Conservation (phyloP, 352 stramenopile genomes). For the Blastocystis sp. region DNA sequence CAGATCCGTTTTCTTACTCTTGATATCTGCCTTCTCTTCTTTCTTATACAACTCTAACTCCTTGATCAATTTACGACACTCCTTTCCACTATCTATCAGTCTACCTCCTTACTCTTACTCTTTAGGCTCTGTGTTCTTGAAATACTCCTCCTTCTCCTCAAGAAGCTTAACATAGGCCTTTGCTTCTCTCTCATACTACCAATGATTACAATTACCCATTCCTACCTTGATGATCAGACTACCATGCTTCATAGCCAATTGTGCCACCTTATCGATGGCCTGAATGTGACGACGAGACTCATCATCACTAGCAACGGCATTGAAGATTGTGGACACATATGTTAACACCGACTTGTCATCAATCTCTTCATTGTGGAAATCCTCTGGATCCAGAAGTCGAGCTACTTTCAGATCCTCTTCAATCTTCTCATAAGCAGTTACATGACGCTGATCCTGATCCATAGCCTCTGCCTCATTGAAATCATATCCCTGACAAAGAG, state of each 20-base stretch:
- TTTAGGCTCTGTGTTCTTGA: conserved; percentile 35
- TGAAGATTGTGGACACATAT: conserved; percentile 60
- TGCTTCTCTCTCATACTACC: conserved; percentile 33
- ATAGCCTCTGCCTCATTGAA: not conserved
- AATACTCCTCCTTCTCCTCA: conserved; percentile 41
- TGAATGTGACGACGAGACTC: conserved; percentile 43
- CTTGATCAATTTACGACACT: conserved; percentile 45
- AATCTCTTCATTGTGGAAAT: conserved; percentile 60
- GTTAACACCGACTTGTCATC: conserved; percentile 61
- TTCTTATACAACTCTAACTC: conserved; percentile 46
- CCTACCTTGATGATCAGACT: conserved; percentile 31
- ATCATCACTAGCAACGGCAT: conserved; percentile 36
- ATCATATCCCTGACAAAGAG: conserved; percentile 15
- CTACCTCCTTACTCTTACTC: not conserved
- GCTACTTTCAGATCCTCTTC: conserved; percentile 32
- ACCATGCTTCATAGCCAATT: conserved; percentile 35
- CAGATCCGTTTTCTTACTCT: conserved; percentile 24
- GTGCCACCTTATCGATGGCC: conserved; percentile 48
- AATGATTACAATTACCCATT: not conserved
- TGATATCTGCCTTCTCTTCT: conserved; percentile 42
- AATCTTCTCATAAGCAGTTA: conserved; percentile 23
- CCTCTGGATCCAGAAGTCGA: conserved; percentile 42
- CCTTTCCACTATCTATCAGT: conserved; percentile 8
- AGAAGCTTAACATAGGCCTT: conserved; percentile 19
- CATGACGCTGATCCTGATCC: conserved; percentile 14